Percentiles rank a stretch among this genome's conserved stretches.
Conservation (phyloP, 495 filamentous ascomycete genomes). For the Penicillium goetzii region DNA sequence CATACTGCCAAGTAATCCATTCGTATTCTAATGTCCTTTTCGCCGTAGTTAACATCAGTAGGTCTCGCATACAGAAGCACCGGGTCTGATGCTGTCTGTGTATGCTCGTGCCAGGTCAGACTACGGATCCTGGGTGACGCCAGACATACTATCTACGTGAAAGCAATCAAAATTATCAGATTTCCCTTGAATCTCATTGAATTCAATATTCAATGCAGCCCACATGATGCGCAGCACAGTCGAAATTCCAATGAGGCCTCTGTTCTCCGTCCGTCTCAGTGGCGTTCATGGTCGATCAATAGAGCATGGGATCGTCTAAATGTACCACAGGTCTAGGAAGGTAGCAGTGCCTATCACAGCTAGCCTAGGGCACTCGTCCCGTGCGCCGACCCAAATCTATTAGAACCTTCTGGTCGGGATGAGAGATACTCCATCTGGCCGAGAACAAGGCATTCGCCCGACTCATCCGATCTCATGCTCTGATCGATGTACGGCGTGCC, state of each 20-base stretch:
- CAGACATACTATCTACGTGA: neutral
- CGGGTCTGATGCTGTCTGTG: slow-evolving; percentile 5
- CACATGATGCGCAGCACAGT: neutral
- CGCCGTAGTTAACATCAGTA: neutral
- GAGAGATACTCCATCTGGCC: neutral
- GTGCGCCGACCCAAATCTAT: neutral
- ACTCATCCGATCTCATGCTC: neutral
- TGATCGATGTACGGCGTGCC: neutral
- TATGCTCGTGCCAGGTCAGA: neutral
- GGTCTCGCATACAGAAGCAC: neutral
- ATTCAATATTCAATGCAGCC: neutral
- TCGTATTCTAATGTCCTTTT: no score
- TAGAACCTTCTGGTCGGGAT: neutral
- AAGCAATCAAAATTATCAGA: neutral
- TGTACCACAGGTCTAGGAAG: slow-evolving; percentile 1
- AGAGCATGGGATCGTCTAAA: slow-evolving; percentile 1
- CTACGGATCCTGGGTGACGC: neutral
- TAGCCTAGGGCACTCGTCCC: neutral
- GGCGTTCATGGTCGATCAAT: neutral
- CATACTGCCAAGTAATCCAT: neutral
- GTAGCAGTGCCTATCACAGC: neutral
- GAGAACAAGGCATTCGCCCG: neutral
- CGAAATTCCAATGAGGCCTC: no score
- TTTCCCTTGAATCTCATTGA: neutral
- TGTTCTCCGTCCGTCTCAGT: neutral